Conservation (phyloP, 2,329 filamentous ascomycete genomes). For the Teratosphaeria destructans region DNA sequence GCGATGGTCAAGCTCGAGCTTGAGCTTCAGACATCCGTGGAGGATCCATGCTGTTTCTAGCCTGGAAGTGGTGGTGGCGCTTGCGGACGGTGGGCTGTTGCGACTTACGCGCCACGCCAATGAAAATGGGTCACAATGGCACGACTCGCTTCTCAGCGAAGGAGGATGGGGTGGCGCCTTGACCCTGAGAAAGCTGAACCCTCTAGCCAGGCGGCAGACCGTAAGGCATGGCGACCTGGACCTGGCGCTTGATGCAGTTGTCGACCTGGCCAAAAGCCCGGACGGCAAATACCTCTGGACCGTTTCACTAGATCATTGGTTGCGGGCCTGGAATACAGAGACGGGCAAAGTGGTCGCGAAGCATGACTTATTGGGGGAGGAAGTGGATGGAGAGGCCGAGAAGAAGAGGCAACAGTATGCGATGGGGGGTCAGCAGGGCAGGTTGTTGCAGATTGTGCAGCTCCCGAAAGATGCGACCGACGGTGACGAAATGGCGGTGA, state of each 20-base stretch:
- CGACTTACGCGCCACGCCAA: slow-evolving; percentile 53
- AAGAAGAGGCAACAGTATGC: slow-evolving; percentile 54
- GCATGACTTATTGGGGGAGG: slow-evolving; percentile 64
- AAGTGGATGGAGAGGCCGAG: slow-evolving; percentile 29
- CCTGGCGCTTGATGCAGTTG: slow-evolving; percentile 58
- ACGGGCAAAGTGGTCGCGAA: slow-evolving; percentile 67
- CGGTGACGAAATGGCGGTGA: slow-evolving; percentile 6
- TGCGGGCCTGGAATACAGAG: slow-evolving; percentile 83
- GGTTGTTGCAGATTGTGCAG: slow-evolving; percentile 63
- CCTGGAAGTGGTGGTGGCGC: slow-evolving; percentile 65
- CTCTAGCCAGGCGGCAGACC: slow-evolving; percentile 55
- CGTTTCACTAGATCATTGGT: slow-evolving; percentile 75
- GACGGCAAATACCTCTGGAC: slow-evolving; percentile 55
- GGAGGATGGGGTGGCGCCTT: slow-evolving; percentile 54
- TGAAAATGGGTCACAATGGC: slow-evolving; percentile 50
- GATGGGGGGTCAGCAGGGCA: slow-evolving; percentile 68
- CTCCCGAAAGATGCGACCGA: slow-evolving; percentile 45
- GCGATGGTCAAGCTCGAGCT: slow-evolving; percentile 58
- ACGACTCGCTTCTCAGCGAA: slow-evolving; percentile 60
- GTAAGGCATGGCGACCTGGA: slow-evolving; percentile 54
- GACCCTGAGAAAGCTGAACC: slow-evolving; percentile 54
- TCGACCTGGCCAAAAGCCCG: slow-evolving; percentile 43
- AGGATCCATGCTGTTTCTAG: slow-evolving; percentile 65
- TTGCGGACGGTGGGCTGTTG: slow-evolving; percentile 69
- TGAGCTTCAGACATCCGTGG: slow-evolving; percentile 71